Conservation (phyloP, 306 rosid genomes). For the Corylus avellana region DNA sequence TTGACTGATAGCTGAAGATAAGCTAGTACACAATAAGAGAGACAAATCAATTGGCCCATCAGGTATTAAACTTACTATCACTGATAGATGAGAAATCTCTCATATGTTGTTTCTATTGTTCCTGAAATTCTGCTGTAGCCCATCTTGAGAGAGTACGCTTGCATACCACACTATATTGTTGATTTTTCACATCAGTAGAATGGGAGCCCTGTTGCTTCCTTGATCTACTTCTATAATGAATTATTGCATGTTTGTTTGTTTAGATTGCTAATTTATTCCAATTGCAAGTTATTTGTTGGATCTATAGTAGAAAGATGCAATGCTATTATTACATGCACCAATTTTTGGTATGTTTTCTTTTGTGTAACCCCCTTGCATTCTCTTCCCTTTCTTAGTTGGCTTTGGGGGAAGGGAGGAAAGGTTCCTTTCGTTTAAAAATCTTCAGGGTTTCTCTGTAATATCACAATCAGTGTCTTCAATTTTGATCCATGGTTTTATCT, state of each 20-base stretch:
- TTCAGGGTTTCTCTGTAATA: neutral
- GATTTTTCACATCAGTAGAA: neutral
- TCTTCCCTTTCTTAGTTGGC: neutral
- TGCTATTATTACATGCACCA: neutral
- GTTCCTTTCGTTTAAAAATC: neutral
- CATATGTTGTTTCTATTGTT: neutral
- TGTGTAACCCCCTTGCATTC: neutral
- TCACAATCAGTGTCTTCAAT: neutral
- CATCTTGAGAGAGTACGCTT: neutral
- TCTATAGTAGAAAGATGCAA: neutral
- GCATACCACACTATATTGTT: neutral
- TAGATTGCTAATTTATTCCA: neutral
- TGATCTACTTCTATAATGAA: neutral
- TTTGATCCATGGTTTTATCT: slow-evolving; percentile 30
- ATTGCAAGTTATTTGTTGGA: neutral
- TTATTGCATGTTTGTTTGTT: neutral
- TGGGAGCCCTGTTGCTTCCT: neutral
- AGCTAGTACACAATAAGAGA: neutral
- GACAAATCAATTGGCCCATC: neutral
- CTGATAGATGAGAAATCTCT: neutral
- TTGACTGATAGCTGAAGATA: neutral
- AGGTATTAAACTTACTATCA: neutral
- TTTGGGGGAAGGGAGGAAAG: neutral
- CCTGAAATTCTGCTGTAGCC: neutral
- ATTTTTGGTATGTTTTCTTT: neutral